A percentile compares a stretch with the other conserved stretches of the same genome.
phyloP scores from a whole-genome alignment of 805 yeast species.

The Lipomyces starkeyi region DNA sequence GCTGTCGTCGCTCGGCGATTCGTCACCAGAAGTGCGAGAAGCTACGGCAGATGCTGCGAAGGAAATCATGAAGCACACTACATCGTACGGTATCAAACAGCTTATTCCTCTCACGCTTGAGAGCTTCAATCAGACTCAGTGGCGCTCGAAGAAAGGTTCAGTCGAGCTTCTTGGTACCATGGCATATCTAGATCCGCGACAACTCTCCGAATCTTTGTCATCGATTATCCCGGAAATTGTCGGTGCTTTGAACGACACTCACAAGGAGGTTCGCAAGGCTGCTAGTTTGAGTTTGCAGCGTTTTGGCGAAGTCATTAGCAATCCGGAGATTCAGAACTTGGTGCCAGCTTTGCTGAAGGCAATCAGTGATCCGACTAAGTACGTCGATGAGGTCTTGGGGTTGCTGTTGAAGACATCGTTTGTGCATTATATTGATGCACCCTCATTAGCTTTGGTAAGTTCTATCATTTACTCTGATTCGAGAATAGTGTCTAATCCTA shows the following conservation, averaged over 20 bases:
- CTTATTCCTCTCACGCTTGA: constrained; percentile 89
- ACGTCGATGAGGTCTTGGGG: constrained; percentile 87
- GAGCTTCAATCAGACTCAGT: constrained; percentile 83
- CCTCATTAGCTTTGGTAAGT: constrained; percentile 85
- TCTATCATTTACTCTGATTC: neutral
- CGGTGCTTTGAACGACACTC: constrained; percentile 91
- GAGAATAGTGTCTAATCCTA: neutral
- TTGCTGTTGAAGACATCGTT: constrained; percentile 87
- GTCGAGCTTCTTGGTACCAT: constrained; percentile 95
- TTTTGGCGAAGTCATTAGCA: constrained; percentile 96
- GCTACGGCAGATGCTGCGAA: constrained; percentile 89
- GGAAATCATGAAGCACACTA: constrained; percentile 85
- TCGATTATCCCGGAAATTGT: constrained; percentile 95
- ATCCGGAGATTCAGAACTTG: constrained; percentile 92
- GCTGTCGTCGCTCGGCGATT: constrained; percentile 83
- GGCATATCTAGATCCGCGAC: constrained; percentile 97
- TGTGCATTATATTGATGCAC: constrained; percentile 97
- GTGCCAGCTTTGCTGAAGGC: constrained; percentile 90
- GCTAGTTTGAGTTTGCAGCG: constrained; percentile 87
- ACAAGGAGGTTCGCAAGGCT: constrained; percentile 94
- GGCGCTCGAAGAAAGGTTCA: constrained; percentile 97
- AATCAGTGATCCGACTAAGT: constrained; percentile 91
- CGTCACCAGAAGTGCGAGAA: constrained; percentile 80
- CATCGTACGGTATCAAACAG: constrained; percentile 88
- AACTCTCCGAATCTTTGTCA: constrained; percentile 85